These are phyloP conservation scores for Inga oerstediana DNA, from an alignment of 306 rosid species.

Conservation along the genomic window DNA sequence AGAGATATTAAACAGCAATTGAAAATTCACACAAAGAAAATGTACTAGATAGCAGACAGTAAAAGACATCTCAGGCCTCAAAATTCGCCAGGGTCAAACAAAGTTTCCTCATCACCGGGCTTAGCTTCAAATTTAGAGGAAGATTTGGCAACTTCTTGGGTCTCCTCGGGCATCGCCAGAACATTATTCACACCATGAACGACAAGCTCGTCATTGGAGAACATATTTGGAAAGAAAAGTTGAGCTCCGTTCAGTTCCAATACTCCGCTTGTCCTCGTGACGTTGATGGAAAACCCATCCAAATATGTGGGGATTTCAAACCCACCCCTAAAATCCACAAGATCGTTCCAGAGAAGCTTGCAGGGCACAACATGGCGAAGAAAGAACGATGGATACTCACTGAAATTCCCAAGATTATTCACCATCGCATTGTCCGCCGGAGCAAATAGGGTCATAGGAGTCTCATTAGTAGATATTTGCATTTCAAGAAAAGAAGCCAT, in stretches of 20 bases:
- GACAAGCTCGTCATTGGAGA: constrained; percentile 51
- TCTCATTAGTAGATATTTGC: constrained; percentile 49
- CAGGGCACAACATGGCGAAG: constrained; percentile 79
- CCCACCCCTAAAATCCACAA: constrained; percentile 48
- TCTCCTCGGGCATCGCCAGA: constrained; percentile 28
- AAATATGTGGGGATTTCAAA: constrained; percentile 53
- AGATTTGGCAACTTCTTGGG: constrained; percentile 17
- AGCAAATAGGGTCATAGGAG: constrained; percentile 69
- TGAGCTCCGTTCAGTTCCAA: constrained; percentile 64
- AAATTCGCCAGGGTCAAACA: constrained; percentile 47
- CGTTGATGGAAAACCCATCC: constrained; percentile 55
- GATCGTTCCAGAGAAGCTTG: constrained; percentile 65
- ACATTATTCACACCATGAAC: constrained; percentile 74
- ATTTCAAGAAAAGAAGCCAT: constrained; percentile 70
- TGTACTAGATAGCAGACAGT: background rate
- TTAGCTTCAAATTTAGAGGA: background rate
- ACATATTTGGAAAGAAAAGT: constrained; percentile 55
- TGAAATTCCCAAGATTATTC: constrained; percentile 38
- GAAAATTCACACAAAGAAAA: constrained; percentile 5
- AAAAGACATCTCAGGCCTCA: constrained; percentile 29
- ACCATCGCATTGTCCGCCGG: constrained; percentile 55
- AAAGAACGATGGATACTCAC: constrained; percentile 52
- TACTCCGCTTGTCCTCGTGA: constrained; percentile 50
- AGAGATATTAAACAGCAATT: constrained; percentile 4
- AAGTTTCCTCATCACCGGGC: constrained; percentile 7